phyloP scores from a whole-genome alignment of 2,329 filamentous ascomycete species.

The Ramularia collo-cygni region DNA sequence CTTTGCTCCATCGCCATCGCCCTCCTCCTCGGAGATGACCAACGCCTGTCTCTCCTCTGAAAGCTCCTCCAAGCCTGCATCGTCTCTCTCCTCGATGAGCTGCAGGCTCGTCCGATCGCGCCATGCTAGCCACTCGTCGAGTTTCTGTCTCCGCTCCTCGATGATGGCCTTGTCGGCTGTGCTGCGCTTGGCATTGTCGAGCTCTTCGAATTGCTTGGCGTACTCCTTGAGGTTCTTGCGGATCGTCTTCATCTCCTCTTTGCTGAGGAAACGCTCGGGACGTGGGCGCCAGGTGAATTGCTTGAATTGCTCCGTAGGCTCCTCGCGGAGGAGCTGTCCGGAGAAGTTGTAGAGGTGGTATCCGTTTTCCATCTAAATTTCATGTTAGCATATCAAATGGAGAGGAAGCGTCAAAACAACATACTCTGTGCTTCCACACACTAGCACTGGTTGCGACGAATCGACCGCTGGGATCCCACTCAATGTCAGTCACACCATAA shows the following conservation, averaged over 20 bases:
- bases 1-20: constrained; percentile 43
- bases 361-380: constrained; percentile 89
- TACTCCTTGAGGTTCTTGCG: constrained; percentile 98
- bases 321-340: constrained; percentile 80
- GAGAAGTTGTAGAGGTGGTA: constrained; percentile 98
- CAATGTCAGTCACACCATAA: constrained; percentile 94
- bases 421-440: constrained; percentile 91
- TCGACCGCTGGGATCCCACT: constrained; percentile 95
- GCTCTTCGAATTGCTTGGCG: constrained; percentile 87
- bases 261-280: constrained; percentile 80
- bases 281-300: constrained; percentile 93
- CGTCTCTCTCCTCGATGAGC: constrained; percentile 62
- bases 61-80: constrained; percentile 59
- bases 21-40: constrained; percentile 42
- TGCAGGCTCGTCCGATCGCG: constrained; percentile 66
- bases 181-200: constrained; percentile 87
- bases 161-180: constrained; percentile 92
- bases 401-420: constrained; percentile 29
- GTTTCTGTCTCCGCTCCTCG: constrained; percentile 71
- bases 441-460: constrained; percentile 91
- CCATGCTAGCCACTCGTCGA: constrained; percentile 88
- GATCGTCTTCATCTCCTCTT: constrained; percentile 95
- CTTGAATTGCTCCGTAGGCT: constrained; percentile 94
- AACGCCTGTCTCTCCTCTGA: constrained; percentile 56
- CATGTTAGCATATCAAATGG: not conserved